A percentile compares a stretch with the other conserved stretches of the same genome.
phyloP scores from a whole-genome alignment of 192 early-diverging fungal species.

The Backusella luteola region DNA sequence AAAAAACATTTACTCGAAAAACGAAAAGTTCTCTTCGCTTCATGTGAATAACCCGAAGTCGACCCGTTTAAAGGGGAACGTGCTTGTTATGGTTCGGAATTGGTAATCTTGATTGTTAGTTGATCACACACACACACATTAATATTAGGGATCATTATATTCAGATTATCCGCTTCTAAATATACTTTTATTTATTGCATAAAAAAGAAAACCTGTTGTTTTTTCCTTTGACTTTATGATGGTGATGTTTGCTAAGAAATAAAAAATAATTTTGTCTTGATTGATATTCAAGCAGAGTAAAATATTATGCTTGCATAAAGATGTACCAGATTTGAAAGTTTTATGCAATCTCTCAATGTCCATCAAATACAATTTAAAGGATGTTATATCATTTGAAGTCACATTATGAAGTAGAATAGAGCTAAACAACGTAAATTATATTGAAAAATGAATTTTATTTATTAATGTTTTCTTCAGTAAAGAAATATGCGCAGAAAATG shows the following conservation, averaged over 20 bases:
- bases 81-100: neutral
- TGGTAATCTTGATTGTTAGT: neutral
- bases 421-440: no score
- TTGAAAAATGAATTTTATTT: neutral
- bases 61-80: neutral
- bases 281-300: no score
- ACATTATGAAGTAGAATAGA: no score
- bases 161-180: neutral
- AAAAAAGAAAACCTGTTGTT: no score
- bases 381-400: no score
- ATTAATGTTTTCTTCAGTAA: neutral
- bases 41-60: neutral
- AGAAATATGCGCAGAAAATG: neutral
- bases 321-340: no score
- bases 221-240: no score
- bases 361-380: no score
- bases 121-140: neutral
- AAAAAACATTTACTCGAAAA: neutral
- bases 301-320: no score
- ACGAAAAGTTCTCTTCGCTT: neutral
- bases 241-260: no score
- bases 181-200: neutral
- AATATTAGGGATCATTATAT: neutral
- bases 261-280: no score
- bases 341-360: no score